These are phyloP conservation scores for Colletotrichum kahawae DNA, from an alignment of 2,329 filamentous ascomycete species.

Conservation along the genomic window DNA sequence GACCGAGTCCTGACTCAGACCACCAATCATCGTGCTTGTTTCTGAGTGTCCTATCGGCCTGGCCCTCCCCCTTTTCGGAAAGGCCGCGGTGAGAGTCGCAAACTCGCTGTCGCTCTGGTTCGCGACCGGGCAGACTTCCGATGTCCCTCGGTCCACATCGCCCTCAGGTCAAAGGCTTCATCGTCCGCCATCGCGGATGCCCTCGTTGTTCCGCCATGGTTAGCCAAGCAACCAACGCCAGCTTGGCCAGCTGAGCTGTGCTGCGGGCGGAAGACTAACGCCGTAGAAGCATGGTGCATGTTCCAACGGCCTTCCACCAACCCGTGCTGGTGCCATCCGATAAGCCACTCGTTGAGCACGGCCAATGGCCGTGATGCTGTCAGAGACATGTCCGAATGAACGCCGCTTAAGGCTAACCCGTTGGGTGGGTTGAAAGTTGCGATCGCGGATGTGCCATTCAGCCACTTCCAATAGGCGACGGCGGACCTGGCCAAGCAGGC, in stretches of 20 bases:
- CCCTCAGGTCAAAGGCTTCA: background rate
- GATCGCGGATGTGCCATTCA: background rate
- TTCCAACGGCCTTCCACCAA: slow-evolving; percentile 23
- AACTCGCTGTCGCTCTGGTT: background rate
- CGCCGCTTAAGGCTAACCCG: slow-evolving; percentile 9
- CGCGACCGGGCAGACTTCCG: background rate
- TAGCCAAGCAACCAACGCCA: slow-evolving; percentile 19
- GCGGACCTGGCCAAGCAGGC: background rate
- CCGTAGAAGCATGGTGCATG: slow-evolving; percentile 22
- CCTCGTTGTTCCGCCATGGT: background rate
- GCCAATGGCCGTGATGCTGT: slow-evolving; percentile 15
- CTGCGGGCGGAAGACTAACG: slow-evolving; percentile 1
- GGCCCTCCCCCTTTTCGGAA: slow-evolving; percentile 20
- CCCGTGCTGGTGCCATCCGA: slow-evolving; percentile 14
- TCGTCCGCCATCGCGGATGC: background rate
- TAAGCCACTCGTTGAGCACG: slow-evolving; percentile 9
- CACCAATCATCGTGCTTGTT: slow-evolving; percentile 10
- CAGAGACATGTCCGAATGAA: slow-evolving; percentile 8
- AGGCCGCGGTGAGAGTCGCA: slow-evolving; percentile 13
- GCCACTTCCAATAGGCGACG: slow-evolving; percentile 3
- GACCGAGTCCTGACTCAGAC: slow-evolving; percentile 21
- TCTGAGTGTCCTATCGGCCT: slow-evolving; percentile 5
- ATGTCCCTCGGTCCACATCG: background rate
- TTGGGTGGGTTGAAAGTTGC: background rate
- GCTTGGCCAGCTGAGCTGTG: background rate